Evolutionary conservation across 148 eudicot species (phyloP).

Genomic region (Vaccinium myrtillus): DNA sequence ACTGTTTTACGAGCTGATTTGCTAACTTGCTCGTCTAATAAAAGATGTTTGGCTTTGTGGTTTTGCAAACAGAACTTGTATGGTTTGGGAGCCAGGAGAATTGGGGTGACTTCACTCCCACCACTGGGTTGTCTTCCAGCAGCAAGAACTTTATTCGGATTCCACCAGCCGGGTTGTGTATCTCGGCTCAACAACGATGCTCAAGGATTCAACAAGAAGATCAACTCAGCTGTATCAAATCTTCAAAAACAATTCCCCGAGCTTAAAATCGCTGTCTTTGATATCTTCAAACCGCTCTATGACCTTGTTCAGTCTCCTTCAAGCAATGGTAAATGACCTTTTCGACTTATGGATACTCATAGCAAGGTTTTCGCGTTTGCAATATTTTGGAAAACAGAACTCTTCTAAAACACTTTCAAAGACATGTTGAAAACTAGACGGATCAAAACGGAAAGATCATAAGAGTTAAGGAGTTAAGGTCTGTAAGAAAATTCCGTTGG

Average conservation of each 20-base stretch:
- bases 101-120: slow-evolving; percentile 95
- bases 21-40: neutral
- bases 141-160: slow-evolving; percentile 64
- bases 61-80: slow-evolving; percentile 48
- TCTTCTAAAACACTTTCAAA: neutral
- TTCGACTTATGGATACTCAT: neutral
- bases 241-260: slow-evolving; percentile 62
- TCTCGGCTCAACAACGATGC: slow-evolving; percentile 63
- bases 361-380: neutral
- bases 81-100: slow-evolving; percentile 74
- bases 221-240: slow-evolving; percentile 56
- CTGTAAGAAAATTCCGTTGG: neutral
- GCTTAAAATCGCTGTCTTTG: slow-evolving; percentile 73
- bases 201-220: slow-evolving; percentile 73
- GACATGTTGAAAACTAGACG: neutral
- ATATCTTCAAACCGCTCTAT: slow-evolving; percentile 77
- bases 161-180: slow-evolving; percentile 60
- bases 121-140: slow-evolving; percentile 90
- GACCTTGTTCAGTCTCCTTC: slow-evolving; percentile 66
- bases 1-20: neutral
- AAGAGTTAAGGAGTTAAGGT: neutral
- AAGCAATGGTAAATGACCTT: slow-evolving; percentile 1
- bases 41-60: neutral
- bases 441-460: neutral
- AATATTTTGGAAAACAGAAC: neutral